phyloP scores from a whole-genome alignment of 2,329 filamentous ascomycete genomes.

The Calonectria honghensis region DNA sequence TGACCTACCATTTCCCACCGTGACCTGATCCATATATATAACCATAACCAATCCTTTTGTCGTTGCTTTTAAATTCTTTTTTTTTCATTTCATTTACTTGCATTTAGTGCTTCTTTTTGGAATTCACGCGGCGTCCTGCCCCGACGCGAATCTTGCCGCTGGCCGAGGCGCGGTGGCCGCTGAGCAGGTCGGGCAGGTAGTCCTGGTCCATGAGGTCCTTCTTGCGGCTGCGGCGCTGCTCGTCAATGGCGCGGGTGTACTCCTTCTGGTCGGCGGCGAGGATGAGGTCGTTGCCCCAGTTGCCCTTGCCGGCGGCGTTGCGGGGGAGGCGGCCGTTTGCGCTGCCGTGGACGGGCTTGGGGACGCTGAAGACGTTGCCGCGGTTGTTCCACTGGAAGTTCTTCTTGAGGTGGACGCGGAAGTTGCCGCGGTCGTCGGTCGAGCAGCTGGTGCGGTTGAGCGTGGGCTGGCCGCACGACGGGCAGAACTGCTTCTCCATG shows the following conservation, averaged over 20 bases:
- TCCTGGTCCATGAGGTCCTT: conserved; percentile 96
- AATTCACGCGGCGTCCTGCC: conserved; percentile 90
- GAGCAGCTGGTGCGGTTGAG: conserved; percentile 90
- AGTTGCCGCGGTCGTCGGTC: conserved; percentile 86
- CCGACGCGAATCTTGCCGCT: conserved; percentile 86
- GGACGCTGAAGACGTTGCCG: conserved; percentile 93
- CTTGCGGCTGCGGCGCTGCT: conserved; percentile 80
- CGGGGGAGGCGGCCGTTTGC: conserved; percentile 84
- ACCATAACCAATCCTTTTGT: conserved; percentile 43
- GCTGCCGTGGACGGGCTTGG: conserved; percentile 89
- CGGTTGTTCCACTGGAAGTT: conserved; percentile 98
- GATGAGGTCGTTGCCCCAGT: conserved; percentile 90
- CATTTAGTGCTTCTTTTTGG: conserved; percentile 75
- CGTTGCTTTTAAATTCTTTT: not conserved
- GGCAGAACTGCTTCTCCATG: conserved; percentile 93
- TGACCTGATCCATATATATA: conserved; percentile 31
- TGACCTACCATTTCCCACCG: not conserved
- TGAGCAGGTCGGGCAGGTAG: conserved; percentile 89
- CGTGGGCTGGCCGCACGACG: conserved; percentile 90
- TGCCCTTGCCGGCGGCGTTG: conserved; percentile 85
- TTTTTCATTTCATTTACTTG: not conserved
- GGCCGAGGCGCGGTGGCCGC: conserved; percentile 80
- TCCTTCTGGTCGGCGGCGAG: conserved; percentile 98
- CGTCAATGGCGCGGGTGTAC: conserved; percentile 79
- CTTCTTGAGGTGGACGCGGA: conserved; percentile 90